Percentiles rank a stretch among this genome's conserved stretches.
Evolutionary conservation across 108 stramenopile genomes (phyloP).

Genomic region (Cyclostephanos tholiformis): DNA sequence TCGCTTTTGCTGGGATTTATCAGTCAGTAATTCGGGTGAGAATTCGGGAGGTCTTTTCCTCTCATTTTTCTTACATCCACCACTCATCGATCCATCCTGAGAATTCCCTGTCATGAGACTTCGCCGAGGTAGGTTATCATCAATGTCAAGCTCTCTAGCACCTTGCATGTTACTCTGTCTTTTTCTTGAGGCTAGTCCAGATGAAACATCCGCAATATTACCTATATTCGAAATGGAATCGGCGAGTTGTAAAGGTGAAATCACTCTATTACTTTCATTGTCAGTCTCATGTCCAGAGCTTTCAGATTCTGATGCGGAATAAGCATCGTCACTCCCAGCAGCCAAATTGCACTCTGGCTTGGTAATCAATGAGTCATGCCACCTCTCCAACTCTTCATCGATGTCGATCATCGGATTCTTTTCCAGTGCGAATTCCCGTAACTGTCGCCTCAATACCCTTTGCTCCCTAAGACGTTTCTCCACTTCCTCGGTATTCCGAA

Average conservation of each 20-base stretch:
- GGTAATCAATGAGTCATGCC: conserved; percentile 23
- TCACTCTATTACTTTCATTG: not conserved
- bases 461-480: conserved; percentile 16
- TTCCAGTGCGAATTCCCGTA: conserved; percentile 29
- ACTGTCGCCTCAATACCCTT: conserved; percentile 22
- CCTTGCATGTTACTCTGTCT: too few species aligned
- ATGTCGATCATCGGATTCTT: conserved; percentile 17
- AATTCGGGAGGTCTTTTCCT: not conserved
- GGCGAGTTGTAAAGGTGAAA: not conserved
- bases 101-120: not conserved
- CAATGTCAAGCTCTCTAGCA: too few species aligned
- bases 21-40: too few species aligned
- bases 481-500: conserved; percentile 6
- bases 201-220: too few species aligned
- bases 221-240: not conserved
- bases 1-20: not conserved
- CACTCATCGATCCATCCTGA: not conserved
- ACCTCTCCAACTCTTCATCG: conserved; percentile 27
- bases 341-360: not conserved
- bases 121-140: not conserved
- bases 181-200: too few species aligned
- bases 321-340: not conserved
- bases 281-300: too few species aligned
- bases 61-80: not conserved
- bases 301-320: not conserved